Evolutionary conservation across 371 early-diverging fungal genomes (phyloP), one percentile per base, ranked within the genome.

Genomic region (Lichtheimia ornata): DNA sequence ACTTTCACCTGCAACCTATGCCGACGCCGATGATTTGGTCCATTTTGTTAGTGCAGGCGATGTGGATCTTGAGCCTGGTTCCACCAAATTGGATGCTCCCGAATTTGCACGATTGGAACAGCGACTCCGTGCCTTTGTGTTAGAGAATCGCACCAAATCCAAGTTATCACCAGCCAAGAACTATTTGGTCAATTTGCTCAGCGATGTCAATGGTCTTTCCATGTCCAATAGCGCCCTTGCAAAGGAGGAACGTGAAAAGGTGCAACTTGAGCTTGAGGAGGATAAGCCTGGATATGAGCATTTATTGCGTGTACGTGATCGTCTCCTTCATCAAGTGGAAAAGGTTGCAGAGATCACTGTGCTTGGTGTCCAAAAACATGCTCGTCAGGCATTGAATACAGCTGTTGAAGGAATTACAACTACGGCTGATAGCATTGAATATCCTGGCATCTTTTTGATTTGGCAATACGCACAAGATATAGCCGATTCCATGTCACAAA

Each of bases 101-200:
- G 86, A 83, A 27, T 97, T 97, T 72, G 76, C 84, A 17, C 78
- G 86, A 27, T 84, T 97, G 53, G 97, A 97, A 73, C 84, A 88
- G 56, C 83, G 88, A 62, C 82, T 98, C 54, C 91, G 95, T 61
- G 85, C 90, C 0, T 98, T 97, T 76, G 91, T 95, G 6, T 84
- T 98, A 6, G 96, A 96, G 72, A 96, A 97, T 78, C 91, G 99
- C 25, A 84, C 92, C 58, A 91, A 91, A 65, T 93, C 95, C 58
- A 98, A 98, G 77, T 79, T 97, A 18, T 87, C 91, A 0, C 99
- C 99, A 0, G 97, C 96, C 47, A 94, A 95, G 76, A 84, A 89
- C 63, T 98, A 94, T 64, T 79, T 96, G 15, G 79, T 83, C 62
- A 93, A 95, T 67, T 77, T 96, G 25, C 73, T 95, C 54, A 69